Base-by-base conservation (phyloP, 257 asterid species). In the Plantago ovata region DNA sequence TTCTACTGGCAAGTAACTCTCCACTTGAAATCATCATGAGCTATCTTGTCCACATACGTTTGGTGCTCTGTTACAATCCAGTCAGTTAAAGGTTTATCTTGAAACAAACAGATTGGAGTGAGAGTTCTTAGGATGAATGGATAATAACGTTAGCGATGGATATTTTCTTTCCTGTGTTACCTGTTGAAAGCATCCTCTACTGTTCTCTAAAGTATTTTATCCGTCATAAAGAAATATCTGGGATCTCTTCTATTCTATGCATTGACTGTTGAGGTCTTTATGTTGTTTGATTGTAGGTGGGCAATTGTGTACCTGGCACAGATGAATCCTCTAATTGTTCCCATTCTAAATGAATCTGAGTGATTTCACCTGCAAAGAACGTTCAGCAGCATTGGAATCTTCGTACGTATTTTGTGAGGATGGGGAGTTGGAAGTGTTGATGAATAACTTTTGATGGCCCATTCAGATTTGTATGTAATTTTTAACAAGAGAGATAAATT, bases 271-370 rank as follows among this genome's bases (percentile, higher is more conserved):
- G 13, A 56, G 16, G 36, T 47, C 19, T 22, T 44, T 19, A 53
- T 63, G 46, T 10, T 63, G 42, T 45, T 59, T 38, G 33, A 53
- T 24, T 61, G 59, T 39, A 89, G 94, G 96, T 89, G 96, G 95
- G 95, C 95, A 21, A 89, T 89, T 46, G 96, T 89, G 58, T 89
- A 85, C 77, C 60, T 89, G 68, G 81, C 96, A 51, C 96, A 89
- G 79, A 75, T 89, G 96, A 89, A 85, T 6, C 96, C 96, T 45
- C 91, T 89, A 14, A 85, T 89, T 28, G 96, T 89, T 56, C 96
- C 96, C 14, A 73, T 89, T 62, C 62, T 89, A 77, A 85, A 65
- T 24, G 96, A 83, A 66, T 22, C 77, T 9, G 96, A 82, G 48
- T 84, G 76, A 75, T 41, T 8, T 50, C 38, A 60, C 59, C 48